These are phyloP conservation scores for Solanum arcanum DNA, from an alignment of 257 asterid genomes.

Conservation along the genomic window DNA sequence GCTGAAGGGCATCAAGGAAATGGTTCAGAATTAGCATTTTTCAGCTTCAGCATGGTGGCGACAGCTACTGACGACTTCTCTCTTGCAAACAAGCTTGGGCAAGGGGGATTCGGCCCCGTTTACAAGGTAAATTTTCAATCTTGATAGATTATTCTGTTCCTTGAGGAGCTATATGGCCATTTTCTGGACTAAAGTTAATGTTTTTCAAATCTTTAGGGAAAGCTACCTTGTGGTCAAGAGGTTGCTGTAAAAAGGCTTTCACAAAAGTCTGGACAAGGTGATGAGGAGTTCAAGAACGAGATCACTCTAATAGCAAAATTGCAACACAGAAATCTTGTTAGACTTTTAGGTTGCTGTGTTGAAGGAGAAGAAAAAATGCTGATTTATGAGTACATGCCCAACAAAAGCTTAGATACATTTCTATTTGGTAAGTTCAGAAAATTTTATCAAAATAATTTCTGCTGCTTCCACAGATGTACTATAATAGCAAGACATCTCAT, in stretches of 20 bases:
- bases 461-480: background rate
- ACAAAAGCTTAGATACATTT: slow-evolving; percentile 68
- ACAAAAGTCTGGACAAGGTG: slow-evolving; percentile 65
- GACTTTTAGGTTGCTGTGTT: slow-evolving; percentile 73
- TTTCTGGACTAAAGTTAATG: background rate
- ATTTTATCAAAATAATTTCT: background rate
- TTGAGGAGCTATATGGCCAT: background rate
- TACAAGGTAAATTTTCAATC: slow-evolving; percentile 35
- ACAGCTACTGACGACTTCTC: slow-evolving; percentile 59
- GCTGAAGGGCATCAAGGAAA: slow-evolving; percentile 42
- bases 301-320: slow-evolving; percentile 58
- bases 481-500: background rate
- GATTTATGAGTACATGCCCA: slow-evolving; percentile 83
- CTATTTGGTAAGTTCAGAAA: slow-evolving; percentile 46
- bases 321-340: slow-evolving; percentile 78
- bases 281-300: slow-evolving; percentile 77
- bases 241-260: slow-evolving; percentile 85
- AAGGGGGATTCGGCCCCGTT: slow-evolving; percentile 89
- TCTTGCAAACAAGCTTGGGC: slow-evolving; percentile 58
- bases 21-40: slow-evolving; percentile 47
- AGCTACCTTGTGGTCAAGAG: slow-evolving; percentile 45
- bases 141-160: background rate
- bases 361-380: slow-evolving; percentile 75
- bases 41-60: slow-evolving; percentile 40
- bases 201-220: slow-evolving; percentile 34